Conservation (phyloP, 2,329 filamentous ascomycete genomes). For the Fusarium piperis region DNA sequence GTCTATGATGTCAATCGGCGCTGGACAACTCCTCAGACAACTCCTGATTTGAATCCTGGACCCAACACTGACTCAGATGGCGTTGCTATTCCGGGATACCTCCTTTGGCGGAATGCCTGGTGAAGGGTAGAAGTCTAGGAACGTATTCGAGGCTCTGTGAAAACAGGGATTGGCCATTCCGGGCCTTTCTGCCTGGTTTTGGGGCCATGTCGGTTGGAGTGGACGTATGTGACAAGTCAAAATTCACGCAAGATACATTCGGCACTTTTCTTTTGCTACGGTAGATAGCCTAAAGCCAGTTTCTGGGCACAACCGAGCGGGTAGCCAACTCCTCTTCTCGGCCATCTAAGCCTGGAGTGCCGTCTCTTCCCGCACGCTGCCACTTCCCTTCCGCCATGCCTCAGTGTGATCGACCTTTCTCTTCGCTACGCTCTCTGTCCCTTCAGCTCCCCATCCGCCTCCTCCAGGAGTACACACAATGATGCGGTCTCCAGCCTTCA, state of each 20-base stretch:
- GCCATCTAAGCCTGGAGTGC: conserved; percentile 63
- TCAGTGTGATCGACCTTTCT: conserved; percentile 63
- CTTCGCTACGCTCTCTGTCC: conserved; percentile 63
- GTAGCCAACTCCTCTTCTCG: not conserved
- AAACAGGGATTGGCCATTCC: not conserved
- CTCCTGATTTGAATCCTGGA: not conserved
- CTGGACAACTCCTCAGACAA: not conserved
- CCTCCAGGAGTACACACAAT: conserved; percentile 82
- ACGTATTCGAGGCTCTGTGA: not conserved
- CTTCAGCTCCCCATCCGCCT: conserved; percentile 76
- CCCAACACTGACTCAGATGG: not conserved
- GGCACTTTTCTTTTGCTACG: not conserved
- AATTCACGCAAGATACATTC: not conserved
- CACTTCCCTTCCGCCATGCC: conserved; percentile 66
- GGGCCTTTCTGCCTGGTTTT: not conserved
- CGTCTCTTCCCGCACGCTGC: conserved; percentile 64
- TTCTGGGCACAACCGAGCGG: not conserved
- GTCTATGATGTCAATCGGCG: not conserved
- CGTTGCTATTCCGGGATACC: not conserved
- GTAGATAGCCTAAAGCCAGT: not conserved
- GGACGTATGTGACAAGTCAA: not conserved
- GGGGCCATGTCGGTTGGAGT: not conserved
- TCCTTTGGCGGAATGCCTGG: not conserved
- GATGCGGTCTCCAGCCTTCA: conserved; percentile 80
- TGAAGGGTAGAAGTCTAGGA: not conserved